Conservation (phyloP, 352 stramenopile species). For the Aphanomyces astaci region DNA sequence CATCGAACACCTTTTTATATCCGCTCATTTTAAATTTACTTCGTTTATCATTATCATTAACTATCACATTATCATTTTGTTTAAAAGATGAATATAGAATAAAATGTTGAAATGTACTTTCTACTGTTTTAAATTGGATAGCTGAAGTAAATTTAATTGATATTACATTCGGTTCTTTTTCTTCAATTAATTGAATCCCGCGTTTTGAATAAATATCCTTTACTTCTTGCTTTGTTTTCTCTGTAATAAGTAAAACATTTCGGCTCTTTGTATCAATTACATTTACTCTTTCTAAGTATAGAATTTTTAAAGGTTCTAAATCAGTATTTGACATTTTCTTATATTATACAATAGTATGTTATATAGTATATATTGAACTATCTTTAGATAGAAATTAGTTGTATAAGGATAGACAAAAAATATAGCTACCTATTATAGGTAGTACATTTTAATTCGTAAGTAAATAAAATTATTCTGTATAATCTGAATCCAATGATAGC, state of each 20-base stretch:
- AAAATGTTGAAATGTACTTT: no score
- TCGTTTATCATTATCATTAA: not conserved
- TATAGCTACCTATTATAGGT: no score
- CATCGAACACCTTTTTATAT: not conserved
- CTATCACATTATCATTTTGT: not conserved
- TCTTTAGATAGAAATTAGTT: no score
- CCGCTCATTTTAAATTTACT: not conserved
- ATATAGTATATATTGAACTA: no score
- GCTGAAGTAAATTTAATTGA: not conserved
- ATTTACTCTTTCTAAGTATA: not conserved
- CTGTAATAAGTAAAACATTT: not conserved
- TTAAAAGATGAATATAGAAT: no score
- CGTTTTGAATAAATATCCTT: not conserved
- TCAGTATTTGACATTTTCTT: not conserved
- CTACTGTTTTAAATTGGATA: no score
- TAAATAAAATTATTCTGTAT: no score
- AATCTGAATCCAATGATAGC: no score
- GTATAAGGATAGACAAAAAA: no score
- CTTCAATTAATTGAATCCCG: no score
- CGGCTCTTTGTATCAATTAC: not conserved
- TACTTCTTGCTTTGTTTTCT: not conserved
- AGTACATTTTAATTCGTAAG: no score
- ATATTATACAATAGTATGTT: constrained; percentile 1
- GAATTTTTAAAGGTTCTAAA: not conserved
- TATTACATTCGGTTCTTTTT: not conserved